Conservation (phyloP, 306 rosid species). For the Canavalia gladiata region DNA sequence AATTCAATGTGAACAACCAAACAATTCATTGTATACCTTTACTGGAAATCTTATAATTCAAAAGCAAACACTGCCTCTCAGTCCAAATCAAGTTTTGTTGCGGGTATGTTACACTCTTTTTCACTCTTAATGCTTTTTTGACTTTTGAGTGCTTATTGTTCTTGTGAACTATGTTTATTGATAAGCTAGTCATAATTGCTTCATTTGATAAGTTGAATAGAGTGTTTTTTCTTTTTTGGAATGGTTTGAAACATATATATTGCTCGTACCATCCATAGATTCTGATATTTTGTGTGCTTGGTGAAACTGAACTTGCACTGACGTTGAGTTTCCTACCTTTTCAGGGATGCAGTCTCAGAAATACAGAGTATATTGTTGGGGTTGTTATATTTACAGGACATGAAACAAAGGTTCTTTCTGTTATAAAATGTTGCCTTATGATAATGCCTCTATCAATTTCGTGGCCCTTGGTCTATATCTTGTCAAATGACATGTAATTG, state of each 20-base stretch:
- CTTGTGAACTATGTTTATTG: conserved; percentile 35
- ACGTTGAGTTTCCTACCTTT: conserved; percentile 44
- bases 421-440: conserved; percentile 40
- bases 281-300: conserved; percentile 25
- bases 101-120: conserved; percentile 65
- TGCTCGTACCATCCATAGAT: conserved; percentile 29
- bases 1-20: conserved; percentile 96
- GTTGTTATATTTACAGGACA: conserved; percentile 95
- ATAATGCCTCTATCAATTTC: background rate
- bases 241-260: conserved; percentile 7
- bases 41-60: conserved; percentile 84
- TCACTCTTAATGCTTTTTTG: conserved; percentile 37
- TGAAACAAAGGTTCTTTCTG: conserved; percentile 85
- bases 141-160: conserved; percentile 39
- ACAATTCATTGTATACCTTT: conserved; percentile 94
- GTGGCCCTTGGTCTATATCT: conserved; percentile 25
- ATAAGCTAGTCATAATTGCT: conserved; percentile 26
- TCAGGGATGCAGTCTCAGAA: conserved; percentile 99
- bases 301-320: conserved; percentile 37
- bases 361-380: conserved; percentile 92
- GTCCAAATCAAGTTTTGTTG: conserved; percentile 83
- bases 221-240: conserved; percentile 41
- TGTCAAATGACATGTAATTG: background rate
- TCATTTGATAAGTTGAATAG: conserved; percentile 26
- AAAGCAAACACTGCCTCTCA: conserved; percentile 85